Percentiles rank a stretch among this genome's conserved stretches.
Conservation (phyloP, 352 stramenopile genomes). For the Globisporangium parvum region DNA sequence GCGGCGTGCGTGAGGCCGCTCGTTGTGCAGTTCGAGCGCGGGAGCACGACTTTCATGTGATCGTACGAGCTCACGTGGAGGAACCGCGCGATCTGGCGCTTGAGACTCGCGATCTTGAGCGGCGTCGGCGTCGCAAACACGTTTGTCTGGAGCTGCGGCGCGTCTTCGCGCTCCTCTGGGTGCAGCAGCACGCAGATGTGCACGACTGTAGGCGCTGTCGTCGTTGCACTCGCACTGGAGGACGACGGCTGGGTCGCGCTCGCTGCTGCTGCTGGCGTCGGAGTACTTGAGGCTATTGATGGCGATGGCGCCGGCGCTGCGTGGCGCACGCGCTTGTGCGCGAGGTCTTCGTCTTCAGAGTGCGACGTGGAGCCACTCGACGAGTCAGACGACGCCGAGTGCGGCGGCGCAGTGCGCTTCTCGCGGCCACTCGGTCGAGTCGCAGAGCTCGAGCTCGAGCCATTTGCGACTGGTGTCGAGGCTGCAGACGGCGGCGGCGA, state of each 20-base stretch:
- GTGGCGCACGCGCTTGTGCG: constrained; percentile 4
- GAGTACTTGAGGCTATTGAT: not conserved
- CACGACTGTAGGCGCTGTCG: constrained; percentile 14
- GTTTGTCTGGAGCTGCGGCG: constrained; percentile 35
- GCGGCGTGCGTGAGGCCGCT: constrained; percentile 31
- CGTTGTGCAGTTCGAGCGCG: constrained; percentile 39
- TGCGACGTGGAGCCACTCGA: constrained; percentile 10
- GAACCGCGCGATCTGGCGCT: constrained; percentile 54
- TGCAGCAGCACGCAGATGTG: constrained; percentile 62
- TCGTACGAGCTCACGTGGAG: constrained; percentile 38
- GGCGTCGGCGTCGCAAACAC: constrained; percentile 56
- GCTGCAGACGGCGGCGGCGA: too few species aligned
- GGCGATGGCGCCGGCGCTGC: not conserved
- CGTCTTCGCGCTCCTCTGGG: constrained; percentile 28
- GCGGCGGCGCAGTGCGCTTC: not conserved
- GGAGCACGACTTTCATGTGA: constrained; percentile 56
- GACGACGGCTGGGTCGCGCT: not conserved
- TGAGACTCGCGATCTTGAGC: constrained; percentile 69
- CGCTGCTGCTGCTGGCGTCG: not conserved
- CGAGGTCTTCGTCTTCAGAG: constrained; percentile 1
- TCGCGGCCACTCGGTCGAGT: not conserved
- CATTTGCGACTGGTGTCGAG: too few species aligned
- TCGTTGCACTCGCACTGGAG: not conserved
- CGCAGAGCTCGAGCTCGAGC: too few species aligned
- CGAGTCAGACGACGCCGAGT: not conserved